These are phyloP conservation scores for Suillus subaureus DNA, from an alignment of 768 basidiomycete genomes.

Conservation along the genomic window DNA sequence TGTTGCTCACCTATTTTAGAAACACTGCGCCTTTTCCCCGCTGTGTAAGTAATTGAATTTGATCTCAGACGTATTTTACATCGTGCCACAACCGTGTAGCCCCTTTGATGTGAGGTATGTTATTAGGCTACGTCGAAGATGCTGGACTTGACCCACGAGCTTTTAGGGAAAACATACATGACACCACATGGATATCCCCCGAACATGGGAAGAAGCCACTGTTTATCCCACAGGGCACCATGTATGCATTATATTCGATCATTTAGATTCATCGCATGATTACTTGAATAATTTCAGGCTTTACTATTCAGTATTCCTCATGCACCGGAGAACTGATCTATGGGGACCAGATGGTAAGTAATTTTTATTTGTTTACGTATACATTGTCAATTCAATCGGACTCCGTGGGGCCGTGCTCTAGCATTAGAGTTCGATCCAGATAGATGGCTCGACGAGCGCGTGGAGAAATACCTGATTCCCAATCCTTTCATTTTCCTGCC, in stretches of 20 bases:
- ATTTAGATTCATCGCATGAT: neutral
- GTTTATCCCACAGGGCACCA: constrained; percentile 28
- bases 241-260: constrained; percentile 15
- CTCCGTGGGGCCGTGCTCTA: neutral
- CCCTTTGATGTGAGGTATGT: constrained; percentile 37
- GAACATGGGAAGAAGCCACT: constrained; percentile 28
- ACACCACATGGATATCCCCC: constrained; percentile 28
- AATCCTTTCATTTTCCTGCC: constrained; percentile 47
- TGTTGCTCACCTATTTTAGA: constrained; percentile 20
- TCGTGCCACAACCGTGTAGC: constrained; percentile 16
- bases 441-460: constrained; percentile 41
- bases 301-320: constrained; percentile 29
- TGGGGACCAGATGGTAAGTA: constrained; percentile 39
- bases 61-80: neutral
- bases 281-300: constrained; percentile 19
- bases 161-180: constrained; percentile 23
- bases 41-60: constrained; percentile 26
- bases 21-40: constrained; percentile 36
- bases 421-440: constrained; percentile 41
- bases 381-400: neutral
- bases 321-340: constrained; percentile 40
- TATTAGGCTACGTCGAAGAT: neutral
- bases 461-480: constrained; percentile 35
- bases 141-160: neutral
- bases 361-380: neutral